Conservation (phyloP, 495 filamentous ascomycete genomes). For the Letharia columbiana region DNA sequence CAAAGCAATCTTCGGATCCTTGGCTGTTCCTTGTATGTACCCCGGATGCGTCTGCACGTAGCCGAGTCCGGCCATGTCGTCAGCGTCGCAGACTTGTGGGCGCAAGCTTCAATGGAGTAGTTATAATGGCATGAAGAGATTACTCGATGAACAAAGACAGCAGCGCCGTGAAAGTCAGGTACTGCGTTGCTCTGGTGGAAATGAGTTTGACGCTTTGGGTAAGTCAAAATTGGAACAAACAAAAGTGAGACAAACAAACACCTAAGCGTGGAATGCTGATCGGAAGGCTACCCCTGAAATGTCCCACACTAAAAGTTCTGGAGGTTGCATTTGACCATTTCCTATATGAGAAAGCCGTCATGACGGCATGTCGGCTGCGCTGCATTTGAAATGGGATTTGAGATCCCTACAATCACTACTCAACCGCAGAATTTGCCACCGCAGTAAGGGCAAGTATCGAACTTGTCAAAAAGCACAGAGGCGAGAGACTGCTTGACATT, state of each 20-base stretch:
- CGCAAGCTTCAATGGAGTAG: not conserved
- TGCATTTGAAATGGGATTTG: not conserved
- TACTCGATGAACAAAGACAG: not conserved
- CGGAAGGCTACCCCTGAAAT: not conserved
- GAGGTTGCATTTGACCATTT: no score
- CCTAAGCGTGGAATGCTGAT: slow-evolving; percentile 1
- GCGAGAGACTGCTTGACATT: slow-evolving; percentile 18
- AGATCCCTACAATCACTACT: not conserved
- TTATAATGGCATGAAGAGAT: not conserved
- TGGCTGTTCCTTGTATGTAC: not conserved
- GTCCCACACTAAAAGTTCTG: no score
- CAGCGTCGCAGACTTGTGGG: not conserved
- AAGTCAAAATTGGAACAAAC: not conserved
- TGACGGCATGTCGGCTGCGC: not conserved
- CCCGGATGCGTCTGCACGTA: slow-evolving; percentile 4
- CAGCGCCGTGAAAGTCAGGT: not conserved
- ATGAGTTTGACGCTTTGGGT: slow-evolving; percentile 2
- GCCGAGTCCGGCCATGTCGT: not conserved
- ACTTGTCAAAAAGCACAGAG: slow-evolving; percentile 35
- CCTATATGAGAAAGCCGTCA: no score
- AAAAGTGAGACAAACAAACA: slow-evolving; percentile 1
- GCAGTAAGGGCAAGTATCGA: slow-evolving; percentile 50
- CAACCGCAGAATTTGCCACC: slow-evolving; percentile 36
- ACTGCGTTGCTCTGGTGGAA: not conserved
- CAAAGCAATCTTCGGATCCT: not conserved